A percentile compares a stretch with the other conserved stretches of the same genome.
These are phyloP conservation scores for Leucocoprinus birnbaumii DNA, from an alignment of 768 basidiomycete genomes.

Conservation along the genomic window DNA sequence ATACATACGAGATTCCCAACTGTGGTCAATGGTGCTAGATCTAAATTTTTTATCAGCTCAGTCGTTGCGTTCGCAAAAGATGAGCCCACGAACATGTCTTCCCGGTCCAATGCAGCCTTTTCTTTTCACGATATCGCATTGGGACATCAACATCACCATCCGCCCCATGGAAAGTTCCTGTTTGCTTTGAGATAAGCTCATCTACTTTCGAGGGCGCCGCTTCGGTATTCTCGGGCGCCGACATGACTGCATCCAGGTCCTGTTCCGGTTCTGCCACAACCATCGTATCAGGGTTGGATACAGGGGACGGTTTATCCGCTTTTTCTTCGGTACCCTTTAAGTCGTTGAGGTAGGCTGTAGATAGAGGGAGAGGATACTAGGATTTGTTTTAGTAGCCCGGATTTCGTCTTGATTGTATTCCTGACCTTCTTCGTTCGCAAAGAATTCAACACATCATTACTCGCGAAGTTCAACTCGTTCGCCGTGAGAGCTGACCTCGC, in stretches of 20 bases:
- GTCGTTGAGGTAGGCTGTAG: conserved; percentile 34
- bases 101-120: conserved; percentile 78
- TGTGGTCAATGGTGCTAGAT: conserved; percentile 77
- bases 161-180: conserved; percentile 30
- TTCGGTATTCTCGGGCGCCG: conserved; percentile 5
- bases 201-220: conserved; percentile 11
- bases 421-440: conserved; percentile 69
- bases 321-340: conserved; percentile 25
- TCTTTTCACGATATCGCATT: conserved; percentile 78
- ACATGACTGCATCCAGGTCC: conserved; percentile 22
- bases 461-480: conserved; percentile 70
- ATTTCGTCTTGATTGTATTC: neutral
- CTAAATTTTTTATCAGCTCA: conserved; percentile 18
- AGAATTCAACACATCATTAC: conserved; percentile 52
- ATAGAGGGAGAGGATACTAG: conserved; percentile 14
- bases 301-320: conserved; percentile 21
- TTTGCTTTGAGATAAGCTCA: conserved; percentile 29
- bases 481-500: conserved; percentile 40
- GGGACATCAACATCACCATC: conserved; percentile 68
- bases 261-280: conserved; percentile 40
- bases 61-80: neutral
- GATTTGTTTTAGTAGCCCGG: neutral
- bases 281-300: conserved; percentile 20
- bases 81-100: conserved; percentile 66
- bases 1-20: conserved; percentile 85